Evolutionary conservation across 2,329 filamentous ascomycete genomes (phyloP).

Genomic region (Calonectria multiphialidica): DNA sequence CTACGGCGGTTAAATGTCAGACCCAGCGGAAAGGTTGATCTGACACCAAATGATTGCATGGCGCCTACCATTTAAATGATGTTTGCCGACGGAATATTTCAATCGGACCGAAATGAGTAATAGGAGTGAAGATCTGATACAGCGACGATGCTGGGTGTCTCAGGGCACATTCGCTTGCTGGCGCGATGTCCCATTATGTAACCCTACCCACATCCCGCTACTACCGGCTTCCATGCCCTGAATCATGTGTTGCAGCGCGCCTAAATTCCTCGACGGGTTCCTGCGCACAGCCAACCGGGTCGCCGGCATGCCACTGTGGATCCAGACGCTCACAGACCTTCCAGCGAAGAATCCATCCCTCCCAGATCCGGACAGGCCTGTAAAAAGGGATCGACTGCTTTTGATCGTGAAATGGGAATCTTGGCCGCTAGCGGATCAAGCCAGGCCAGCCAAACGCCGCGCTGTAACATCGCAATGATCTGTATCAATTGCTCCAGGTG

Average conservation of each 20-base stretch:
- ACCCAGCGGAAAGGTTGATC: neutral
- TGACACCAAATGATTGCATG: neutral
- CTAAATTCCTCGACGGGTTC: neutral
- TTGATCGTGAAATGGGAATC: neutral
- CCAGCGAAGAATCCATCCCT: neutral
- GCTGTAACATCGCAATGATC: neutral
- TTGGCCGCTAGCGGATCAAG: neutral
- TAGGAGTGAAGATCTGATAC: neutral
- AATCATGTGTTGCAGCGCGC: neutral
- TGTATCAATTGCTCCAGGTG: neutral
- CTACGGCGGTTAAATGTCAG: neutral
- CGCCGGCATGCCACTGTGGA: neutral
- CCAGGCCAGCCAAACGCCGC: neutral
- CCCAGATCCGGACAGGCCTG: neutral
- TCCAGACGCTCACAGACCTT: neutral
- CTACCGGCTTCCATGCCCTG: neutral
- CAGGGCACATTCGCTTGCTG: neutral
- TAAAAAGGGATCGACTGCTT: neutral
- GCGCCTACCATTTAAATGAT: neutral
- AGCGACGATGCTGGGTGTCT: neutral
- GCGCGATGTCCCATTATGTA: neutral
- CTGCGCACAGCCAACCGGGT: neutral
- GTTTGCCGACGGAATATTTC: neutral
- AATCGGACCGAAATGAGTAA: slow-evolving; percentile 3
- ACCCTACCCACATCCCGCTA: neutral